These are phyloP conservation scores for Saprolegnia diclina DNA, from an alignment of 352 stramenopile species.

Conservation along the genomic window DNA sequence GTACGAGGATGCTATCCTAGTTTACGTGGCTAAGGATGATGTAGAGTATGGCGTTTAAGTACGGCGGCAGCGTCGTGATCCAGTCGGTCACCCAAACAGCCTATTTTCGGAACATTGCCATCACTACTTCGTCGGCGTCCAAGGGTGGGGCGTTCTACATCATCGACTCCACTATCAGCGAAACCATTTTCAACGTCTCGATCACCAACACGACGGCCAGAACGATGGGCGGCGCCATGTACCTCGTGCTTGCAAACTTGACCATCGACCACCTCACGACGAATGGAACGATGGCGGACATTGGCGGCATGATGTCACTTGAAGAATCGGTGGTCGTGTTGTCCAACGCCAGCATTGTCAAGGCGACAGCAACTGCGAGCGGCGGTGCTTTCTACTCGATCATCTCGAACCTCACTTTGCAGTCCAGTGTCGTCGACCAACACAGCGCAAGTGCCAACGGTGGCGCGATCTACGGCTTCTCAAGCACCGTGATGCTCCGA, in stretches of 20 bases:
- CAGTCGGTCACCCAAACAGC: neutral
- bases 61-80: conserved; percentile 11
- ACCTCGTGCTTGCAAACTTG: conserved; percentile 1
- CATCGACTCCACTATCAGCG: conserved; percentile 3
- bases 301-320: conserved; percentile 3
- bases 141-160: conserved; percentile 23
- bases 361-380: neutral
- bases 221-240: conserved; percentile 13
- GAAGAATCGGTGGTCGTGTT: neutral
- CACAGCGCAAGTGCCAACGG: conserved; percentile 13
- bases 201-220: conserved; percentile 9
- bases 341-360: neutral
- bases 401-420: neutral
- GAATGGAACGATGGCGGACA: neutral
- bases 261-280: neutral
- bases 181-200: neutral
- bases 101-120: neutral
- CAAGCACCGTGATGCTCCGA: no score
- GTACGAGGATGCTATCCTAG: no score
- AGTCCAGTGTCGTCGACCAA: neutral
- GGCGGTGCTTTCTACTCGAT: conserved; percentile 25
- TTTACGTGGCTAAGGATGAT: no score
- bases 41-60: conserved; percentile 1
- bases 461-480: conserved; percentile 14
- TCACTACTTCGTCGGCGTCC: neutral